Conservation (phyloP, 176 grass and related monocot species). For the Bolboschoenus planiculmis region DNA sequence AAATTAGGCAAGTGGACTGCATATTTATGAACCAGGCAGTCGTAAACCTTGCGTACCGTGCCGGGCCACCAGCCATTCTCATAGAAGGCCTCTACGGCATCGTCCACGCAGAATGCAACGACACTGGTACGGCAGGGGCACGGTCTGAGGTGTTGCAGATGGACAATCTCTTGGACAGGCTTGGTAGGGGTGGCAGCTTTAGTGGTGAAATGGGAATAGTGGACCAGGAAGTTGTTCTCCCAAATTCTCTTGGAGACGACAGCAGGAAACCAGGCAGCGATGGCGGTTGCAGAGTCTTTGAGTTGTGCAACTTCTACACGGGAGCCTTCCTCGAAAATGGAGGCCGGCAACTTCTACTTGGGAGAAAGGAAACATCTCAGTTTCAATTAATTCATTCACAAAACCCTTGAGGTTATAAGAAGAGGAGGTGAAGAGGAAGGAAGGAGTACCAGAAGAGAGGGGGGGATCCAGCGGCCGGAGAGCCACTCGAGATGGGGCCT, state of each 20-base stretch:
- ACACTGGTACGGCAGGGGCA: slow-evolving; percentile 21
- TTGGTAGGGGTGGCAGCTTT: too few species aligned
- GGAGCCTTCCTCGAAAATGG: slow-evolving; percentile 28
- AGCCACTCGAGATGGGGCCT: slow-evolving; percentile 63
- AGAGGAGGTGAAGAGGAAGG: background rate
- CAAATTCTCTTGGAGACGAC: slow-evolving; percentile 43
- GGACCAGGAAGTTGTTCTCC: slow-evolving; percentile 58
- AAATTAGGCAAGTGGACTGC: slow-evolving; percentile 33
- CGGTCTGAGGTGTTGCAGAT: slow-evolving; percentile 57
- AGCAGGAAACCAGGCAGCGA: slow-evolving; percentile 53
- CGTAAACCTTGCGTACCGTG: slow-evolving; percentile 36
- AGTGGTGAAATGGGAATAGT: slow-evolving; percentile 31
- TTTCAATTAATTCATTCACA: too few species aligned
- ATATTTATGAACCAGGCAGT: slow-evolving; percentile 18
- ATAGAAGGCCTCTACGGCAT: slow-evolving; percentile 59
- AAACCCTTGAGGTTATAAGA: too few species aligned
- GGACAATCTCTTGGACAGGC: slow-evolving; percentile 54
- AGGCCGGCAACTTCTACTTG: slow-evolving; percentile 29
- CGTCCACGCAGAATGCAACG: slow-evolving; percentile 38
- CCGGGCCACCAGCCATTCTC: slow-evolving; percentile 52
- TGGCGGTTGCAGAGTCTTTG: slow-evolving; percentile 10
- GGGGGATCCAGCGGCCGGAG: slow-evolving; percentile 41
- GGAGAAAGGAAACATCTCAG: too few species aligned
- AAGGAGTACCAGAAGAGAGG: slow-evolving; percentile 33
- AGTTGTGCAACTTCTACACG: slow-evolving; percentile 44